Base-by-base conservation (phyloP, 495 filamentous ascomycete genomes). In the Penicillium waksmanii region DNA sequence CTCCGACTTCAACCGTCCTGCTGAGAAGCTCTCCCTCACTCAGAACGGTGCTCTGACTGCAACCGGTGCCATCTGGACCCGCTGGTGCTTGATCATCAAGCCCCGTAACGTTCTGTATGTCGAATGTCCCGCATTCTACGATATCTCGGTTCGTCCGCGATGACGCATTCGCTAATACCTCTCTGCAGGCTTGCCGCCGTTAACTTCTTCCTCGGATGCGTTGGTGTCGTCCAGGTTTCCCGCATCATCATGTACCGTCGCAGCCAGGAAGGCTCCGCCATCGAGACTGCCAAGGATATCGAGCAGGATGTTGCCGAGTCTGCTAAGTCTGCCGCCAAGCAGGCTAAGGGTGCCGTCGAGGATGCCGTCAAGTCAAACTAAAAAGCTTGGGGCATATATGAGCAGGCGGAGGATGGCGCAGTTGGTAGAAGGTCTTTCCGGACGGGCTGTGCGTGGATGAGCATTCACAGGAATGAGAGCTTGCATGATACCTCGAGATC, bases 71-170 rank as follows among this genome's bases (percentile, higher is more conserved):
- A 98, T 98, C 81, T 98, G 95, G 95, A 98, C 95, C 27, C 85
- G 95, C 35, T 98, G 95, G 95, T 98, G 95, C 81, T 82, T 97
- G 73, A 89, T 98, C 70, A 98, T 98, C 78, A 93, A 87, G 73
- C 95, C 95, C 58, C 84, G 84, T 71, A 98, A 98, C 80, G 79
- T 89, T 60, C 87, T 96, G 91, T 94, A 78, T 36, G 88, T 63
- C 36, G 51, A 7, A 38, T 17, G 6, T 7, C 17, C 33, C 5
- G 8, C 10, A 10, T 10, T 33, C 10, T 33, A 27, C 48, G 11
- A 38, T 10, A 23, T 27, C 9, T 33, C 17, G 35, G 23, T 35
- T 11, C 10, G 12, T 31, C 23, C 27, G 8, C 31, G 33, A 48
- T 56, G 31, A 62, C 59, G 51, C 51, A 36, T 49, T 57, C 12